Percentiles rank a stretch among this genome's conserved stretches.
Conservation (phyloP, 441 rosid genomes). For the Gossypium lobatum region DNA sequence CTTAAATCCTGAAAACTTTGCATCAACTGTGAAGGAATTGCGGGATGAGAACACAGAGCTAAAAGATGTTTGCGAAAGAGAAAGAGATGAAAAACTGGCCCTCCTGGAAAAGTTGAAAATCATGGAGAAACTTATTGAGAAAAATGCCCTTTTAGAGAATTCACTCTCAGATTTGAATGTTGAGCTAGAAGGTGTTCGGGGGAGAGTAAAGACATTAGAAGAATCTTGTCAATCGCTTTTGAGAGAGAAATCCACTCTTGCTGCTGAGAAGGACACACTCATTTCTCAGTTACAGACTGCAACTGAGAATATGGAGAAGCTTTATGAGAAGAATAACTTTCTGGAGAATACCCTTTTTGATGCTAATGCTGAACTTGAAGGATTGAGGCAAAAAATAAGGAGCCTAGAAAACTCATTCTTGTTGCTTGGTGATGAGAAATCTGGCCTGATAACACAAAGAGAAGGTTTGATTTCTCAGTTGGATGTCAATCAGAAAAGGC, state of each 20-base stretch:
- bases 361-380: conserved; percentile 71
- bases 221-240: conserved; percentile 48
- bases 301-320: conserved; percentile 48
- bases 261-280: conserved; percentile 55
- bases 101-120: conserved; percentile 54
- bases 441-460: conserved; percentile 37
- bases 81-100: conserved; percentile 44
- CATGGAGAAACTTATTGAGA: conserved; percentile 75
- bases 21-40: conserved; percentile 55
- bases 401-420: conserved; percentile 54
- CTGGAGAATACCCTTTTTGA: conserved; percentile 65
- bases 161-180: conserved; percentile 76
- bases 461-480: conserved; percentile 53
- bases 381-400: conserved; percentile 41
- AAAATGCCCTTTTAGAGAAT: conserved; percentile 66
- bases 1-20: conserved; percentile 51
- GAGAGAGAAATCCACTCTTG: conserved; percentile 55
- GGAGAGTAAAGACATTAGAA: conserved; percentile 58
- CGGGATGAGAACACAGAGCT: conserved; percentile 55
- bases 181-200: conserved; percentile 68
- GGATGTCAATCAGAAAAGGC: conserved; percentile 41
- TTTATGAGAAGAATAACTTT: conserved; percentile 53
- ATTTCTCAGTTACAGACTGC: conserved; percentile 50
- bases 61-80: conserved; percentile 47
- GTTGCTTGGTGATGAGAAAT: conserved; percentile 58